Conservation (phyloP, 1,139 yeast species). For the Nadsonia starkeyi-henricii region DNA sequence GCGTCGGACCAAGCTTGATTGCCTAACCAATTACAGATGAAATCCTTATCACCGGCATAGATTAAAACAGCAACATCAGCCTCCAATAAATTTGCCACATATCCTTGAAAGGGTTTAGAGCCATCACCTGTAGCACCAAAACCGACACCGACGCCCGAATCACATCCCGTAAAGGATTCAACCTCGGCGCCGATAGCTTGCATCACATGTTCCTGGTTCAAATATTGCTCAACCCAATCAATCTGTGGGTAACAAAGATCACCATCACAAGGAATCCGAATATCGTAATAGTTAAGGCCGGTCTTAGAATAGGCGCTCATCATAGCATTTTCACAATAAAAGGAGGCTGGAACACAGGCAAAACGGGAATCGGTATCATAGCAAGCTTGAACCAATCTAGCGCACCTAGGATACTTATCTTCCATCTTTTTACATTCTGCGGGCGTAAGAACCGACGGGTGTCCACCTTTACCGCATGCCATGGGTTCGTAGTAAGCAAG, state of each 20-base stretch:
- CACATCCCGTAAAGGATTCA: constrained; percentile 69
- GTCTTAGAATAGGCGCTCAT: constrained; percentile 81
- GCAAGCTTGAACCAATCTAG: constrained; percentile 65
- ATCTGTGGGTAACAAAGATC: constrained; percentile 63
- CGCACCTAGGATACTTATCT: constrained; percentile 65
- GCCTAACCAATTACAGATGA: constrained; percentile 84
- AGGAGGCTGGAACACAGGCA: constrained; percentile 86
- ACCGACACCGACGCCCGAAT: constrained; percentile 32
- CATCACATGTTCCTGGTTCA: constrained; percentile 57
- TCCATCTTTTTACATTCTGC: constrained; percentile 73
- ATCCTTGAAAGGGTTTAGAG: constrained; percentile 48
- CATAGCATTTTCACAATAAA: constrained; percentile 81
- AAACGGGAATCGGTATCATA: constrained; percentile 66
- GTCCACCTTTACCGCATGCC: constrained; percentile 96
- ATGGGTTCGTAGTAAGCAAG: constrained; percentile 83
- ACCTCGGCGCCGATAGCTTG: constrained; percentile 88
- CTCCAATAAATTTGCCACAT: constrained; percentile 50
- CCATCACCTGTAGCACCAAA: constrained; percentile 68
- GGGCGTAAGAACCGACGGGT: constrained; percentile 61
- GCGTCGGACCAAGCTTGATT: constrained; percentile 64
- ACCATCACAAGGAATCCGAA: constrained; percentile 71
- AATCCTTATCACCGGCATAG: constrained; percentile 85
- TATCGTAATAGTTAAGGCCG: constrained; percentile 88
- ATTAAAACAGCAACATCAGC: constrained; percentile 52
- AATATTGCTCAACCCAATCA: constrained; percentile 50